Base-by-base conservation (phyloP, 495 filamentous ascomycete genomes). In the Penicillium coffeae region DNA sequence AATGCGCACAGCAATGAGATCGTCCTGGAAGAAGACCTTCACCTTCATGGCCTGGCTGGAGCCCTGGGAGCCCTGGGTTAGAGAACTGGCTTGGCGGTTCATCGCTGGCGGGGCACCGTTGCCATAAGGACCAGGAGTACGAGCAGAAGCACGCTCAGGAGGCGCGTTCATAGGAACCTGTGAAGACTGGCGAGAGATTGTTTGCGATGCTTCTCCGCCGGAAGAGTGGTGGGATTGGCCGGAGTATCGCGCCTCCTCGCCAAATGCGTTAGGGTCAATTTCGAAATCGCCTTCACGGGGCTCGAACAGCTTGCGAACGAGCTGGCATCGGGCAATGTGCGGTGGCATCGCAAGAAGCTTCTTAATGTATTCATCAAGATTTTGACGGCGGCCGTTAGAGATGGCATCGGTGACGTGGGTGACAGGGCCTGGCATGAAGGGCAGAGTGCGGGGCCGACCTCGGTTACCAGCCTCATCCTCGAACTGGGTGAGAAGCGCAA, bases 351-450 rank as follows among this genome's bases (percentile, higher is more conserved):
- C 76, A 2, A 98, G 72, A 7, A 98, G 80, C 52, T 90, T 90
- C 67, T 91, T 91, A 56, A 98, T 88, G 54, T 98, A 98, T 47
- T 90, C 86, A 60, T 98, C 90, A 10, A 98, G 74, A 63, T 91
- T 95, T 54, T 89, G 86, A 38, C 90, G 83, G 40, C 93, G 83
- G 22, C 90, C 93, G 54, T 95, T 90, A 32, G 90, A 95, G 58
- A 98, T 96, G 6, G 88, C 88, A 62, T 96, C 94, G 13, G 94
- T 98, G 43, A 98, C 94, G 69, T 95, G 94, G 47, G 91, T 95
- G 56, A 98, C 92, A 16, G 93, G 93, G 8, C 93, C 93, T 15
- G 93, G 93, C 93, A 98, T 98, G 67, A 92, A 98, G n/a, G 93
- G 93, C 6, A 98, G 66, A 13, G 86, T 88, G 22, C 93, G 83